phyloP scores from a whole-genome alignment of 2,329 filamentous ascomycete genomes.

The Capronia americana region DNA sequence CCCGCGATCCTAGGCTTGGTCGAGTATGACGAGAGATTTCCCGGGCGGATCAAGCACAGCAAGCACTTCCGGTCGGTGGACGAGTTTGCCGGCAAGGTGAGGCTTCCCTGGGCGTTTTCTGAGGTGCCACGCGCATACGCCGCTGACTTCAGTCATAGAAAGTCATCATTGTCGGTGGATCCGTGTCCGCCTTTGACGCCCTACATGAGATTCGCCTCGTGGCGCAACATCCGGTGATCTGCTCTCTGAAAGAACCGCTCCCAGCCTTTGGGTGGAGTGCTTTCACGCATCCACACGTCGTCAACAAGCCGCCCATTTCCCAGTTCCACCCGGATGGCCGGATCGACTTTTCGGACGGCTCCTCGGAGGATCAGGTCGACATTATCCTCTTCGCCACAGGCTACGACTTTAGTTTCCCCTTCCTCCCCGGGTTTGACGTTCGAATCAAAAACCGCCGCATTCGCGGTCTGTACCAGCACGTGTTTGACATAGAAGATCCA shows the following conservation, averaged over 20 bases:
- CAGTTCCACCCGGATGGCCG: conserved; percentile 39
- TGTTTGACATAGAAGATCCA: not conserved
- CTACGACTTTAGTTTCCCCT: conserved; percentile 1
- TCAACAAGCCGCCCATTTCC: conserved; percentile 42
- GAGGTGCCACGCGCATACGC: not conserved
- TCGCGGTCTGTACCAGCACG: not conserved
- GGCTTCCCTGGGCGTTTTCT: not conserved
- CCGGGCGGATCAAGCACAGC: conserved; percentile 50
- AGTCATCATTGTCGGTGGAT: not conserved
- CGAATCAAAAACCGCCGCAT: not conserved
- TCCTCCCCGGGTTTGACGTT: not conserved
- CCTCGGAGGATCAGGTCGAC: not conserved
- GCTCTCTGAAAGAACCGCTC: conserved; percentile 12
- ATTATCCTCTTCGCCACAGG: not conserved
- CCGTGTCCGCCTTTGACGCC: not conserved
- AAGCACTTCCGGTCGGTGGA: conserved; percentile 49
- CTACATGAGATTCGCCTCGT: conserved; percentile 39
- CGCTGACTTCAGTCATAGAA: not conserved
- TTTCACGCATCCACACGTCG: conserved; percentile 43
- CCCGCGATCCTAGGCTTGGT: conserved; percentile 52
- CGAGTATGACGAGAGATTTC: conserved; percentile 48
- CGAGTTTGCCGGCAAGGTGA: conserved; percentile 48
- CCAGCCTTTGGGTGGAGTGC: conserved; percentile 29
- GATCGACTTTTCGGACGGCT: not conserved
- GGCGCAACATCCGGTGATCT: conserved; percentile 35